phyloP scores from a whole-genome alignment of 257 asterid genomes.

The Plectranthus barbatus region DNA sequence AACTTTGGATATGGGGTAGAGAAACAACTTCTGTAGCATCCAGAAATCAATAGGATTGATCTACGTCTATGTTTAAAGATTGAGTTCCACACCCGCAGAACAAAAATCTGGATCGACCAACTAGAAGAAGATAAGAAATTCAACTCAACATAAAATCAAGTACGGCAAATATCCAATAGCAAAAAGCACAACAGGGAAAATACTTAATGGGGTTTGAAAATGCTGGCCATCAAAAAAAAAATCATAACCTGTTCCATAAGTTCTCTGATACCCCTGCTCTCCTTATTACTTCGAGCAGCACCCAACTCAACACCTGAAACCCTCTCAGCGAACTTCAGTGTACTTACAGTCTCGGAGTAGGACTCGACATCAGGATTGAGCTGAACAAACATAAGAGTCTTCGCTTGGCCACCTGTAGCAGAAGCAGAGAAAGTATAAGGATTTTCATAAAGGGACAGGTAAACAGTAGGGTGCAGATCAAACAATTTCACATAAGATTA shows the following conservation, averaged over 20 bases:
- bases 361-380: constrained; percentile 93
- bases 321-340: constrained; percentile 93
- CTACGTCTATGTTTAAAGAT: neutral
- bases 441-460: neutral
- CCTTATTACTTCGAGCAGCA: constrained; percentile 78
- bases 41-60: neutral
- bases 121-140: no score
- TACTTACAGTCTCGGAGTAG: constrained; percentile 78
- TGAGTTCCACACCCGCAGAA: neutral
- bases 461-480: neutral
- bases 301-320: constrained; percentile 98
- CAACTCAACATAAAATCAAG: no score
- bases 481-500: neutral
- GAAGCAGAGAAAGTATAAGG: neutral
- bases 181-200: no score
- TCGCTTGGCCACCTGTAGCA: constrained; percentile 88
- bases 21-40: no score
- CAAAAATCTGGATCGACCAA: no score
- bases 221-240: neutral
- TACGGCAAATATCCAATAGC: neutral
- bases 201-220: neutral
- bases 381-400: constrained; percentile 95
- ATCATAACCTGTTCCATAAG: constrained; percentile 85
- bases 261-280: constrained; percentile 84
- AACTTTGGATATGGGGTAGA: no score